Base-by-base conservation (phyloP, 208 protist genomes). In the Leishmania braziliensis region DNA sequence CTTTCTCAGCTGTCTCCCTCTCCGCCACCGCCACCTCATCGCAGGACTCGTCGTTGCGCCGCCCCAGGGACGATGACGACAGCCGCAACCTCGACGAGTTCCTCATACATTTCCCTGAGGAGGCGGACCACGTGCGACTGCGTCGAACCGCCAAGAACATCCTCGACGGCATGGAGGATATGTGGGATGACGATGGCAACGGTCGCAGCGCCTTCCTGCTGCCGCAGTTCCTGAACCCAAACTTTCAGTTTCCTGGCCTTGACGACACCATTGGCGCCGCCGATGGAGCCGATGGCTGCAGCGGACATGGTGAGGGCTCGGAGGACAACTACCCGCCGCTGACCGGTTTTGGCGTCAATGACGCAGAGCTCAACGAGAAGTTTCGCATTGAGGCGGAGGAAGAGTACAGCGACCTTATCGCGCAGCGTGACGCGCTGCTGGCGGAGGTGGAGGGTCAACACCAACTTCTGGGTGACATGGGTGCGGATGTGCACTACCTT, bases 351-450 rank as follows among this genome's bases (percentile, higher is more conserved):
- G 83, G 79, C 33, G 33, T 95, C 16, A 88, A 91, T 51, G 68
- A 89, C 20, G 84, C 84, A 6, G 71, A 79, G 3, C 78, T 97
- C 74, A 80, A 80, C 53, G 74, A 79, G 33, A 87, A 90, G 78
- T 96, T 96, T 81, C 77, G 80, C 10, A 58, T 51, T 29, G 94
- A 95, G 75, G 94, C 91, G 5, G 76, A 86, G n/a, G 88, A 94
- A 72, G 86, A 93, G 46, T 86, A 85, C 72, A 76, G 70, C n/a
- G 89, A 87, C n/a, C 83, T 97, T 73, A 84, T 90, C 75, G 80
- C 82, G 9, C 79, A 75, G 63, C 83, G 92, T 4, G 79, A 90
- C 62, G 76, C 80, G 14, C 84, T 97, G 12, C 81, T 84, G 43
- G 66, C 88, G 8, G 84, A 93, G 65, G 86, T 95, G 46, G 46